These are phyloP conservation scores for Hypoxylon crocopeplum DNA, from an alignment of 495 filamentous ascomycete genomes.

Conservation along the genomic window DNA sequence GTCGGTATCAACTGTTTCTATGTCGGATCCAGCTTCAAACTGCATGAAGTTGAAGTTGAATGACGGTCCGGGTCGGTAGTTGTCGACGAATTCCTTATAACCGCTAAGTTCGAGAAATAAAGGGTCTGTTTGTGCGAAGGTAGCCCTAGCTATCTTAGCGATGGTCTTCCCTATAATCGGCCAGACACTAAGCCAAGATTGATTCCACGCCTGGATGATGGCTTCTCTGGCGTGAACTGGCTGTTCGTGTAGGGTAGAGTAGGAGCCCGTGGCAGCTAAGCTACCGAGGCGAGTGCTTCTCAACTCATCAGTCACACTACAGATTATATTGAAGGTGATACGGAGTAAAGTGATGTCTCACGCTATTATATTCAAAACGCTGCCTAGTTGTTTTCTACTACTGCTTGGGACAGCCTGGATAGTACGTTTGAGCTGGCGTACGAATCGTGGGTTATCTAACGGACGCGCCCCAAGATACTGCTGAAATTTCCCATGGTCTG, in stretches of 20 bases:
- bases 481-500: constrained; percentile 39
- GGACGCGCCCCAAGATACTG: constrained; percentile 46
- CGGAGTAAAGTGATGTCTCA: constrained; percentile 18
- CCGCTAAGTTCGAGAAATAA: constrained; percentile 63
- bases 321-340: background rate
- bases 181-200: constrained; percentile 64
- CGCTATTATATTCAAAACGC: constrained; percentile 41
- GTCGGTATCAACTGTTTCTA: constrained; percentile 72
- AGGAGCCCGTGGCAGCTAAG: constrained; percentile 69
- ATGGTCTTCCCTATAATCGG: constrained; percentile 64
- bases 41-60: constrained; percentile 60
- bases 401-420: constrained; percentile 35
- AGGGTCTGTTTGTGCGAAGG: constrained; percentile 67
- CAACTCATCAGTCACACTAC: constrained; percentile 11
- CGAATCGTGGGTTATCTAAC: constrained; percentile 38
- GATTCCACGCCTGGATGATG: constrained; percentile 65
- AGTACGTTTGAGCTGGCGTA: constrained; percentile 29
- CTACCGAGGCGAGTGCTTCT: constrained; percentile 72
- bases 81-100: constrained; percentile 65
- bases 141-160: constrained; percentile 58
- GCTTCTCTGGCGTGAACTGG: constrained; percentile 64
- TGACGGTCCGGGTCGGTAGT: constrained; percentile 64
- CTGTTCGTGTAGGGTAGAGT: constrained; percentile 67
- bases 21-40: constrained; percentile 41
- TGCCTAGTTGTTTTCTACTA: constrained; percentile 37